These are phyloP conservation scores for Macrotyloma uniflorum DNA, from an alignment of 306 rosid species.

Conservation along the genomic window DNA sequence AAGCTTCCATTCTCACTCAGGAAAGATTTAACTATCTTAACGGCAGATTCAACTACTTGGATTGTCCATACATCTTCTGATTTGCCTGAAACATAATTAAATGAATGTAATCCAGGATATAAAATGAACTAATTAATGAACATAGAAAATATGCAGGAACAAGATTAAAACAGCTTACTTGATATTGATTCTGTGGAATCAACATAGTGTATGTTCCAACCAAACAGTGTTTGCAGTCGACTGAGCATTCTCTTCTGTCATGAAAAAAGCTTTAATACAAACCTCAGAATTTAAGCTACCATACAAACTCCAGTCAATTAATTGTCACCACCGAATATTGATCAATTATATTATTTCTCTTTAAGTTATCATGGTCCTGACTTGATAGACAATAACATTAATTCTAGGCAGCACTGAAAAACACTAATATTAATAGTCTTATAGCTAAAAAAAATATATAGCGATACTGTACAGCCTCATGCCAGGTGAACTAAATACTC, in stretches of 20 bases:
- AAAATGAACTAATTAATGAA: not conserved
- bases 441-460: constrained; percentile 1
- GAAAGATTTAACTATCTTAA: constrained; percentile 56
- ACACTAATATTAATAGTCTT: not conserved
- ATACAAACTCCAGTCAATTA: not conserved
- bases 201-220: constrained; percentile 73
- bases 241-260: constrained; percentile 76
- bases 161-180: constrained; percentile 48
- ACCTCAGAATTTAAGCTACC: constrained; percentile 11
- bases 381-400: not conserved
- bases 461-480: not conserved
- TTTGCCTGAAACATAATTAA: constrained; percentile 54
- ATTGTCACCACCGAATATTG: constrained; percentile 15
- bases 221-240: constrained; percentile 71
- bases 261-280: constrained; percentile 37
- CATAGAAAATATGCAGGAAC: constrained; percentile 11
- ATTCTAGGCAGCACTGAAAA: constrained; percentile 15
- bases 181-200: constrained; percentile 77
- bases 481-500: constrained; percentile 9
- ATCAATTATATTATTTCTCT: constrained; percentile 14
- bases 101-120: not conserved
- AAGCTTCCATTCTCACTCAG: constrained; percentile 45
- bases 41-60: constrained; percentile 70
- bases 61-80: constrained; percentile 65
- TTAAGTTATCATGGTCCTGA: not conserved